Conservation (phyloP, 106 monocot genomes). For the Posidonia australis region DNA sequence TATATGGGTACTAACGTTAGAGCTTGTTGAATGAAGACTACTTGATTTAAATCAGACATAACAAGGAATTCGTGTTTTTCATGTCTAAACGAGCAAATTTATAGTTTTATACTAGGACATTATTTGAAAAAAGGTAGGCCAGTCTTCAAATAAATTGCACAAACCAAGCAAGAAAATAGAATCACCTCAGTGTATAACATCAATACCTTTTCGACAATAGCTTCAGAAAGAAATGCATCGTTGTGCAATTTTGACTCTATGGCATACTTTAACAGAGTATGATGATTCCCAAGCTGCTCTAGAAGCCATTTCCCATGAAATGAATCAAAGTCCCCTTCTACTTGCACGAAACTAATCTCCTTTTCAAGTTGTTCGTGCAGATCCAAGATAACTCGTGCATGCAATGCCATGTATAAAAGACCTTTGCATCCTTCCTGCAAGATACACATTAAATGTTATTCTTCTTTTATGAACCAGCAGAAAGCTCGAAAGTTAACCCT, state of each 20-base stretch:
- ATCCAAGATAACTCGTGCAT: slow-evolving; percentile 89
- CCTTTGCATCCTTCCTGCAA: slow-evolving; percentile 96
- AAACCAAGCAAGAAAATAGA: too few relatives aligned
- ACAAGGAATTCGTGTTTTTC: too few relatives aligned
- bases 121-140: too few relatives aligned
- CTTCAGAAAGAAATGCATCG: slow-evolving; percentile 85
- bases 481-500: too few relatives aligned
- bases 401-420: slow-evolving; percentile 86
- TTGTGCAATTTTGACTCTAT: slow-evolving; percentile 84
- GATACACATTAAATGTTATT: neutral
- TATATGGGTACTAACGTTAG: too few relatives aligned
- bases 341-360: slow-evolving; percentile 88
- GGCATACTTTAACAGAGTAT: slow-evolving; percentile 76
- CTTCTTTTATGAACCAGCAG: neutral
- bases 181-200: neutral
- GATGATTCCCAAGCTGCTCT: slow-evolving; percentile 83
- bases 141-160: too few relatives aligned
- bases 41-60: too few relatives aligned
- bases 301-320: slow-evolving; percentile 83
- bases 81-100: too few relatives aligned
- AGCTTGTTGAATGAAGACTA: too few relatives aligned
- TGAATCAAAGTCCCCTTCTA: slow-evolving; percentile 89
- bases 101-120: too few relatives aligned
- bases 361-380: slow-evolving; percentile 58
- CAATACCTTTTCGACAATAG: slow-evolving; percentile 84